These are phyloP conservation scores for Acacia melanoxylon DNA, from an alignment of 306 rosid genomes.

Conservation along the genomic window DNA sequence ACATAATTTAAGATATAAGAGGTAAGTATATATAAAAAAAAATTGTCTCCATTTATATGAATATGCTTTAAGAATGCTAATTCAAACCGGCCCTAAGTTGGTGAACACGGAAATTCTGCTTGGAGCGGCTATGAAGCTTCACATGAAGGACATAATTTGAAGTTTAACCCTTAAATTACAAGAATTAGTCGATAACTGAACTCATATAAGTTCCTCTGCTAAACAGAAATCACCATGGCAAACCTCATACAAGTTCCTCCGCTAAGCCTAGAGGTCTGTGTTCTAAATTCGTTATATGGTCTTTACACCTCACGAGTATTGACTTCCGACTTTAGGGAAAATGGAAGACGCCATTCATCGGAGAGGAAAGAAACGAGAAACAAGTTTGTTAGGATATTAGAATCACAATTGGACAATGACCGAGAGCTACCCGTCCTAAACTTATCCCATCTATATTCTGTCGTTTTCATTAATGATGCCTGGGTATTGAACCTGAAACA, in stretches of 20 bases:
- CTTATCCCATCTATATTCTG: background rate
- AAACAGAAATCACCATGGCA: background rate
- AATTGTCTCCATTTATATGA: no score
- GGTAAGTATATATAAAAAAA: no score
- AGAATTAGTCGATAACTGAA: no score
- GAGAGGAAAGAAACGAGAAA: background rate
- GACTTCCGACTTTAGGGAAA: background rate
- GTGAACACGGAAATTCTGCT: no score
- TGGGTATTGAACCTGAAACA: background rate
- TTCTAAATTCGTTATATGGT: background rate
- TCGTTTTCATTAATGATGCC: background rate
- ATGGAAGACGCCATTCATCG: background rate
- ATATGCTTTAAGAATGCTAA: no score
- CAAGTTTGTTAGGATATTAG: conserved; percentile 4
- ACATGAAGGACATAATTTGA: no score
- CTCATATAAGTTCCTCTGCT: no score
- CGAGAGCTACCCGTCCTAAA: background rate
- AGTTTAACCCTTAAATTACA: no score
- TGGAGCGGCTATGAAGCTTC: no score
- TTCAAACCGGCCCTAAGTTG: no score
- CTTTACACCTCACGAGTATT: background rate
- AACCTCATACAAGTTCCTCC: conserved; percentile 2
- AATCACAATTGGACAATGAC: background rate
- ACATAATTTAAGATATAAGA: no score
- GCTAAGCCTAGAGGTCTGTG: background rate